These are phyloP conservation scores for Alloteropsis semialata DNA, from an alignment of 176 grass and related monocot genomes.

Conservation along the genomic window DNA sequence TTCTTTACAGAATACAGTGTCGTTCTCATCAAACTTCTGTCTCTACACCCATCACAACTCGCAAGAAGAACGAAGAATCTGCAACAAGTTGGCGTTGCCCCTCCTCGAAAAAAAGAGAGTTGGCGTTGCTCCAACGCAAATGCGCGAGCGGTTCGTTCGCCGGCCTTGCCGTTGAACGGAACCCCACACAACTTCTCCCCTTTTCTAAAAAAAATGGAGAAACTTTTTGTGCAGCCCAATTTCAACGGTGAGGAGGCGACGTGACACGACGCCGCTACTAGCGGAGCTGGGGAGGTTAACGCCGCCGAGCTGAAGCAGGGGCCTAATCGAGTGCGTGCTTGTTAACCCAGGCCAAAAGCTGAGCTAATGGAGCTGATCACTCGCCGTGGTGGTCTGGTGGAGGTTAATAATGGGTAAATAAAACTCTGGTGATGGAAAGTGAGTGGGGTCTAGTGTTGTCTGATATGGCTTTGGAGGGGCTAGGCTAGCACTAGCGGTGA, in stretches of 20 bases:
- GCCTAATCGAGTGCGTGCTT: neutral
- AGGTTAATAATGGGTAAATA: slow-evolving; percentile 15
- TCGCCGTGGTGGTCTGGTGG: neutral
- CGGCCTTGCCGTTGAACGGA: too few relatives aligned
- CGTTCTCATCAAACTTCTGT: neutral
- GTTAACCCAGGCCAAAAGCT: neutral
- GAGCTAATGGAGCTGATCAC: slow-evolving; percentile 1
- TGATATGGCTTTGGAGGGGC: neutral
- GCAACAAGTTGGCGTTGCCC: neutral
- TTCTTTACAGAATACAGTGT: neutral
- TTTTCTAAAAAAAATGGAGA: neutral
- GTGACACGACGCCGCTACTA: neutral
- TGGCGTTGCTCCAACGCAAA: neutral
- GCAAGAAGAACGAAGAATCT: neutral
- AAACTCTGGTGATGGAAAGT: neutral
- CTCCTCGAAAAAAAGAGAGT: too few relatives aligned
- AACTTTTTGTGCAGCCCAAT: neutral
- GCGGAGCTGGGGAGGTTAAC: neutral
- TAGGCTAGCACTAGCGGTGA: neutral
- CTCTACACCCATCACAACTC: neutral
- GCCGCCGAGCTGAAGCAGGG: neutral
- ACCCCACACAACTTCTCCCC: too few relatives aligned
- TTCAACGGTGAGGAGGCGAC: slow-evolving; percentile 22
- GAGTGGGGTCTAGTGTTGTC: neutral
- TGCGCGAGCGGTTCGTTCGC: too few relatives aligned